Conservation (phyloP, 2,329 filamentous ascomycete genomes). For the Canariomyces notabilis region DNA sequence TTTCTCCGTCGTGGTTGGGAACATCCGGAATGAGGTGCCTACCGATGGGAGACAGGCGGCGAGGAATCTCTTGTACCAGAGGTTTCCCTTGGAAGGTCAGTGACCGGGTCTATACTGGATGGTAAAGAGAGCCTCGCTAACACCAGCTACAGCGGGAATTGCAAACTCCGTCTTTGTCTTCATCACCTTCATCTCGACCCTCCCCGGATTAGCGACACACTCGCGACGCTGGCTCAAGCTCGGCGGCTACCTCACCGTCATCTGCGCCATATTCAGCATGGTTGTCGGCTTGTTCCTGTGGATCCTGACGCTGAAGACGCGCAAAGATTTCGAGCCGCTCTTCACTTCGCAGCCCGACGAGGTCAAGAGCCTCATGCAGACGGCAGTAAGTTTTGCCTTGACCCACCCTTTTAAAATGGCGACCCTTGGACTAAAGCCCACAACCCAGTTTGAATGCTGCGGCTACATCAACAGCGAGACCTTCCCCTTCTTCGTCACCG, state of each 20-base stretch:
- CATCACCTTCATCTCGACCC: conserved; percentile 60
- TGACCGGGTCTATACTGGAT: not conserved
- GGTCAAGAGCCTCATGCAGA: conserved; percentile 66
- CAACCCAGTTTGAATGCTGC: conserved; percentile 67
- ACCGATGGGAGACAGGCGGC: conserved; percentile 44
- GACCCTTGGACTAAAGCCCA: too few relatives aligned
- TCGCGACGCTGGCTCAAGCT: conserved; percentile 66
- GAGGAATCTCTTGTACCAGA: conserved; percentile 47
- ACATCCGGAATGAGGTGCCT: conserved; percentile 39
- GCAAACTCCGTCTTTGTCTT: conserved; percentile 70
- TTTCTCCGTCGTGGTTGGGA: conserved; percentile 50
- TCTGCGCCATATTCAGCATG: conserved; percentile 60
- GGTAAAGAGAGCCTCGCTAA: conserved; percentile 12
- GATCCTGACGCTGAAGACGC: conserved; percentile 67
- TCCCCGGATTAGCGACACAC: conserved; percentile 66
- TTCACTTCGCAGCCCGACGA: conserved; percentile 54
- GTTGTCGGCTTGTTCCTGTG: conserved; percentile 63
- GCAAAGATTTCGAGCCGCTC: conserved; percentile 54
- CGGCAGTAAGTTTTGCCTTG: conserved; percentile 47
- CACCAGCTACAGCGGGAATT: conserved; percentile 55
- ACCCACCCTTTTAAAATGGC: conserved; percentile 3
- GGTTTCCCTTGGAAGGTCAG: conserved; percentile 48
- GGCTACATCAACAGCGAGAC: conserved; percentile 70
- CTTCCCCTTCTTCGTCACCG: conserved; percentile 69
- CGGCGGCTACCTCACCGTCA: conserved; percentile 59